A percentile compares a stretch with the other conserved stretches of the same genome.
Evolutionary conservation across 371 early-diverging fungal genomes (phyloP).

Genomic region (Mucor sp.): DNA sequence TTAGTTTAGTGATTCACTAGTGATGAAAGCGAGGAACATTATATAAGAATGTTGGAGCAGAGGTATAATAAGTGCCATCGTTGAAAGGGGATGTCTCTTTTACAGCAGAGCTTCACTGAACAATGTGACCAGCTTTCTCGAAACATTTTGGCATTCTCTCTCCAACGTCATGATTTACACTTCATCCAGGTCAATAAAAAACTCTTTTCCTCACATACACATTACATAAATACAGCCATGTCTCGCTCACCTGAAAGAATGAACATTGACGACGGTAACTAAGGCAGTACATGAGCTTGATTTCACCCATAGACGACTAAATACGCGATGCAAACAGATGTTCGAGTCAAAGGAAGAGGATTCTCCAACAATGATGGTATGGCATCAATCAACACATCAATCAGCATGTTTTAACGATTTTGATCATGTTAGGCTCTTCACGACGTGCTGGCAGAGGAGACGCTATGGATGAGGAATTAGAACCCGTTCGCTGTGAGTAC

Average conservation of each 20-base stretch:
- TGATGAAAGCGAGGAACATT: too few species aligned
- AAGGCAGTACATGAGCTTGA: neutral
- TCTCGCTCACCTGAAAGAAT: slow-evolving; percentile 50
- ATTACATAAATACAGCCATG: slow-evolving; percentile 10
- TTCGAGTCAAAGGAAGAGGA: slow-evolving; percentile 20
- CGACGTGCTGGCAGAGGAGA: slow-evolving; percentile 21
- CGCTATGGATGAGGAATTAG: slow-evolving; percentile 30
- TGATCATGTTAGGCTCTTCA: neutral
- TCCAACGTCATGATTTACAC: neutral
- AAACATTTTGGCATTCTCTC: neutral
- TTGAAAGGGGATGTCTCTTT: too few species aligned
- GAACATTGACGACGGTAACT: slow-evolving; percentile 61
- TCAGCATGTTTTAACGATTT: neutral
- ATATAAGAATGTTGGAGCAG: too few species aligned
- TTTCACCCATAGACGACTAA: neutral
- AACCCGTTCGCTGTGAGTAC: slow-evolving; percentile 66
- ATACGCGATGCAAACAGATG: slow-evolving; percentile 5
- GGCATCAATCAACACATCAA: slow-evolving; percentile 13
- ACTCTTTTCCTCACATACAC: slow-evolving; percentile 1
- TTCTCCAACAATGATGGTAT: slow-evolving; percentile 10
- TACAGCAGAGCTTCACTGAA: too few species aligned
- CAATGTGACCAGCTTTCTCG: slow-evolving; percentile 2
- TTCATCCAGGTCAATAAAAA: neutral
- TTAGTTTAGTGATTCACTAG: too few species aligned
- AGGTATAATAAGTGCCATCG: too few species aligned